Evolutionary conservation across 2,329 filamentous ascomycete genomes (phyloP).

Genomic region (Fusarium duplospermum): DNA sequence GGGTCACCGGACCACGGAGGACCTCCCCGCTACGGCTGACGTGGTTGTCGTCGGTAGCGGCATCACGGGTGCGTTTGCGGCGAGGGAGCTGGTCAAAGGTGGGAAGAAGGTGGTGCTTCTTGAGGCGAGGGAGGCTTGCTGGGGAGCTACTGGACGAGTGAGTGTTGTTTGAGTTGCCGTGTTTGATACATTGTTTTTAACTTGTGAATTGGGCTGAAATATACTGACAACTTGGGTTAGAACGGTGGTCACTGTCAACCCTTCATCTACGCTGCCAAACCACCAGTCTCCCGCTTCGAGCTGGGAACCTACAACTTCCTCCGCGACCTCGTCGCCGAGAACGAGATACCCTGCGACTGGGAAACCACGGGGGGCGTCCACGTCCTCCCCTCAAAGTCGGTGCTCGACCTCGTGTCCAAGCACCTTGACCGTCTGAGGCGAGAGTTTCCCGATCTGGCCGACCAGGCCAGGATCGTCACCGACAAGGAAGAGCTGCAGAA

Average conservation of each 20-base stretch:
- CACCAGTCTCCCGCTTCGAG: constrained; percentile 77
- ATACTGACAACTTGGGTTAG: constrained; percentile 49
- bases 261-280: constrained; percentile 69
- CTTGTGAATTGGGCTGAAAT: no score
- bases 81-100: constrained; percentile 67
- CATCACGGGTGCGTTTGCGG: constrained; percentile 80
- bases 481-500: constrained; percentile 56
- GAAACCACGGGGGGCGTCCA: constrained; percentile 71
- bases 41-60: constrained; percentile 80
- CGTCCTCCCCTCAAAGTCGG: constrained; percentile 66
- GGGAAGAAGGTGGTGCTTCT: constrained; percentile 74
- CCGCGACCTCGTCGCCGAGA: constrained; percentile 63
- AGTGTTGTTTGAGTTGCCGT: no score
- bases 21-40: constrained; percentile 72
- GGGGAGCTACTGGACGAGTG: constrained; percentile 84
- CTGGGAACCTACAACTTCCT: constrained; percentile 74
- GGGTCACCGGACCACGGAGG: constrained; percentile 74
- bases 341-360: constrained; percentile 78
- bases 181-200: no score
- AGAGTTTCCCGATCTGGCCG: constrained; percentile 67
- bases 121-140: constrained; percentile 83
- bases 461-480: constrained; percentile 56
- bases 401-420: constrained; percentile 63
- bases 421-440: constrained; percentile 63
- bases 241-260: constrained; percentile 83